Conservation (phyloP, 352 stramenopile genomes). For the Pythium oligandrum region DNA sequence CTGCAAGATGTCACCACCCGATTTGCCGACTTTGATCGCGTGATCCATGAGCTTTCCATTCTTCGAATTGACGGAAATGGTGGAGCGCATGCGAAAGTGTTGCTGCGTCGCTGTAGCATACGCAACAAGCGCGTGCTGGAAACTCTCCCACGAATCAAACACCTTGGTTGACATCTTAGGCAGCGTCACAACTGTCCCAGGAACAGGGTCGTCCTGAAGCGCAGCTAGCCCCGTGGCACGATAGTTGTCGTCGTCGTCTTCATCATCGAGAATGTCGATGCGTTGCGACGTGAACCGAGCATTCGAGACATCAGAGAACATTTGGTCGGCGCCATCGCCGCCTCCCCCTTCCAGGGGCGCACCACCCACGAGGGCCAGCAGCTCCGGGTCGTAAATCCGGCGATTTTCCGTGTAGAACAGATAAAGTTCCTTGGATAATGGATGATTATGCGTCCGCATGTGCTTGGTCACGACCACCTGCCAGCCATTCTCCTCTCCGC, state of each 20-base stretch:
- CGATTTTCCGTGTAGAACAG: slow-evolving; percentile 76
- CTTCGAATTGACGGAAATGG: slow-evolving; percentile 48
- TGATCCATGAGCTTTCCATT: slow-evolving; percentile 51
- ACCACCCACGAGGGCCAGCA: slow-evolving; percentile 30
- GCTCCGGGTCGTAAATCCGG: slow-evolving; percentile 69
- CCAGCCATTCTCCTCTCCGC: slow-evolving; percentile 36
- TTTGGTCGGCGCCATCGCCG: too few relatives aligned
- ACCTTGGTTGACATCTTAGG: slow-evolving; percentile 34
- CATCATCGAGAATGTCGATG: background rate
- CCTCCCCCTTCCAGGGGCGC: too few relatives aligned
- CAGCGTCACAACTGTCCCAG: slow-evolving; percentile 10
- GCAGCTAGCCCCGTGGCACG: too few relatives aligned
- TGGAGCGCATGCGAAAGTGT: slow-evolving; percentile 72
- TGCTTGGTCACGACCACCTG: slow-evolving; percentile 76
- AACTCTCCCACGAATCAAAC: slow-evolving; percentile 54
- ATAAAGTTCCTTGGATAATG: slow-evolving; percentile 66
- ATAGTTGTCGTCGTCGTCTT: slow-evolving; percentile 1
- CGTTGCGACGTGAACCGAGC: too few relatives aligned
- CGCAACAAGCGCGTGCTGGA: slow-evolving; percentile 46
- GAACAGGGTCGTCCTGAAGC: too few relatives aligned
- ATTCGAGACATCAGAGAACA: too few relatives aligned
- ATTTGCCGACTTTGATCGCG: slow-evolving; percentile 33
- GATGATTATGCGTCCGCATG: slow-evolving; percentile 65
- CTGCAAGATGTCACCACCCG: slow-evolving; percentile 11
- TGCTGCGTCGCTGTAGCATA: slow-evolving; percentile 59